phyloP scores from a whole-genome alignment of 164 flowering plant species.

The Berberis thunbergii region DNA sequence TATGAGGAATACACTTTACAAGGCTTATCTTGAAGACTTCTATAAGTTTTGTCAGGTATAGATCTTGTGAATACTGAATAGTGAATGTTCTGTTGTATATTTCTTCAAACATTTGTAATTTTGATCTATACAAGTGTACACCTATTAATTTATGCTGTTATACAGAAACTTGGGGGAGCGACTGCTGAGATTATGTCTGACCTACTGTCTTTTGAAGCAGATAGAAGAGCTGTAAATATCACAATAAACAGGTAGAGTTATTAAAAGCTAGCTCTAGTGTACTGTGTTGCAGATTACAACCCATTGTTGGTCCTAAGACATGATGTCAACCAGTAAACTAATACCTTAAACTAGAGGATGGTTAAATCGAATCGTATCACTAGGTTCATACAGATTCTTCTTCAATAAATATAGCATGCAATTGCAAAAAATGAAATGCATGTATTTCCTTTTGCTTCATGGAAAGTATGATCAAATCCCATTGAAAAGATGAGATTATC shows the following conservation, averaged over 20 bases:
- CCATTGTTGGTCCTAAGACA: too few relatives aligned
- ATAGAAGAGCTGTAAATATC: slow-evolving; percentile 94
- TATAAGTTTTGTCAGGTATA: slow-evolving; percentile 86
- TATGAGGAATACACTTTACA: slow-evolving; percentile 98
- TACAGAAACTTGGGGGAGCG: slow-evolving; percentile 94
- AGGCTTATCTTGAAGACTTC: slow-evolving; percentile 97
- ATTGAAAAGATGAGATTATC: too few relatives aligned
- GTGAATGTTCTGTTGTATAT: too few relatives aligned
- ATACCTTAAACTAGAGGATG: too few relatives aligned
- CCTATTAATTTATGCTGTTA: slow-evolving; percentile 3
- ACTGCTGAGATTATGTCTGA: slow-evolving; percentile 98
- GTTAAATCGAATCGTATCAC: too few relatives aligned
- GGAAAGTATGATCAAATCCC: too few relatives aligned
- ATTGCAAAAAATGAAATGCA: too few relatives aligned
- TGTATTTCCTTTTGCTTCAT: too few relatives aligned
- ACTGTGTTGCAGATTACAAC: too few relatives aligned
- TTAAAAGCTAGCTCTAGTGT: neutral
- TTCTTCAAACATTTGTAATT: neutral
- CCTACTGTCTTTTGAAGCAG: slow-evolving; percentile 96
- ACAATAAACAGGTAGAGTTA: slow-evolving; percentile 71
- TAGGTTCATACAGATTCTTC: too few relatives aligned
- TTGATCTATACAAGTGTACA: neutral
- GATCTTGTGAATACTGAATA: neutral
- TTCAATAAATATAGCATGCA: too few relatives aligned
- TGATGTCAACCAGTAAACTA: too few relatives aligned